These are phyloP conservation scores for Stemphylium vesicarium DNA, from an alignment of 2,329 filamentous ascomycete species.

Conservation along the genomic window DNA sequence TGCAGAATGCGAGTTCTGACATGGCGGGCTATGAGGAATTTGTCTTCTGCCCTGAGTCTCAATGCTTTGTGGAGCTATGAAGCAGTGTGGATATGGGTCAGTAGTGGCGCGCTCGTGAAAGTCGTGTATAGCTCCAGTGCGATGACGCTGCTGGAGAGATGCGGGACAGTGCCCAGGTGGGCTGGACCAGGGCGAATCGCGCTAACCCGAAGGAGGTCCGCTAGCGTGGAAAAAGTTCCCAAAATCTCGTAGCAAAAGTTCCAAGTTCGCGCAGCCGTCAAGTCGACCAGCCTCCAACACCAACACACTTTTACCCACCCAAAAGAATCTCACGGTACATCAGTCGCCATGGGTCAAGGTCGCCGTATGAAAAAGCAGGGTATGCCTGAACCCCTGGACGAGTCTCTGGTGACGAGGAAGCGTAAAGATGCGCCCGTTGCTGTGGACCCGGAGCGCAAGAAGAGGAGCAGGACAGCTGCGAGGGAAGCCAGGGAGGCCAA, in stretches of 20 bases:
- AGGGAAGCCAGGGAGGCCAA: constrained; percentile 30
- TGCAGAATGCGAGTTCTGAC: constrained; percentile 81
- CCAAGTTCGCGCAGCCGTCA: constrained; percentile 20
- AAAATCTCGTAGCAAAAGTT: constrained; percentile 32
- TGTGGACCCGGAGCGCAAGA: constrained; percentile 62
- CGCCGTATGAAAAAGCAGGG: constrained; percentile 97
- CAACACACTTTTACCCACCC: constrained; percentile 2
- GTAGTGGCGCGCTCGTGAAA: neutral
- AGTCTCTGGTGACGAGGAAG: constrained; percentile 78
- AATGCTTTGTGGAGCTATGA: neutral
- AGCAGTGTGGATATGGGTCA: neutral
- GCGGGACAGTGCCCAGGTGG: constrained; percentile 29
- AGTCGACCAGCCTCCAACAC: constrained; percentile 7
- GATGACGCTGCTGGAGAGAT: constrained; percentile 41
- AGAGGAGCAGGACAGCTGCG: constrained; percentile 57
- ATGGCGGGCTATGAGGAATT: constrained; percentile 26
- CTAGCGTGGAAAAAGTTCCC: constrained; percentile 20
- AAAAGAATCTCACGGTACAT: neutral
- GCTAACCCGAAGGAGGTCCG: constrained; percentile 18
- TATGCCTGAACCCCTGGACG: constrained; percentile 79
- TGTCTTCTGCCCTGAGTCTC: neutral
- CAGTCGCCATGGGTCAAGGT: constrained; percentile 75
- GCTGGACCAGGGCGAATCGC: constrained; percentile 2
- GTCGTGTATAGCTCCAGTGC: constrained; percentile 10
- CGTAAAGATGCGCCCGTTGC: constrained; percentile 75